phyloP scores from a whole-genome alignment of 139 green algal species.

The Chlorella sp. region DNA sequence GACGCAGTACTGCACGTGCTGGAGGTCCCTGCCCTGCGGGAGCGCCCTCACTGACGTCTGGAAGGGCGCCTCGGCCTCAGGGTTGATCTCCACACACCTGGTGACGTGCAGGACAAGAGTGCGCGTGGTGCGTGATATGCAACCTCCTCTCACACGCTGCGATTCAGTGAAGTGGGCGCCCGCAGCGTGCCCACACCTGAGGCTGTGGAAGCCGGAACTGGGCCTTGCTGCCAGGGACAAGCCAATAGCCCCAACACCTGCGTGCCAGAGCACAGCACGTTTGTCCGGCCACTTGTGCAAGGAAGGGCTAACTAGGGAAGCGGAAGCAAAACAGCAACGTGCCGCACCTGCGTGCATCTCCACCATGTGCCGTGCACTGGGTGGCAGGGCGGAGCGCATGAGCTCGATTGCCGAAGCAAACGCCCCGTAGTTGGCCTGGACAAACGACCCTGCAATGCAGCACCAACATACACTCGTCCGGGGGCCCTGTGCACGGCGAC shows the following conservation, averaged over 20 bases:
- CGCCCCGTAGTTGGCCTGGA: constrained; percentile 60
- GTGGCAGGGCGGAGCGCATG: constrained; percentile 18
- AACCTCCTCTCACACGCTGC: not conserved
- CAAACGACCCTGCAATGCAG: constrained; percentile 29
- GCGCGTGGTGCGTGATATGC: not conserved
- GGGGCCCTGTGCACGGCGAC: constrained; percentile 5
- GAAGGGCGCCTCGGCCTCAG: constrained; percentile 28
- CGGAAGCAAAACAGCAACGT: too few species aligned
- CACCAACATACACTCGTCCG: not conserved
- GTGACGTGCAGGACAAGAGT: not conserved
- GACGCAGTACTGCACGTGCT: constrained; percentile 35
- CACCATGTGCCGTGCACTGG: not conserved
- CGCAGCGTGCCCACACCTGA: not conserved
- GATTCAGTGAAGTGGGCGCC: too few species aligned
- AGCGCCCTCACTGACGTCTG: constrained; percentile 16
- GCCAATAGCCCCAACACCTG: constrained; percentile 73
- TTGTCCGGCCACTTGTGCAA: too few species aligned
- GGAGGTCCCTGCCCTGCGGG: not conserved
- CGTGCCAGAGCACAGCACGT: constrained; percentile 9
- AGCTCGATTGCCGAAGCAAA: constrained; percentile 41
- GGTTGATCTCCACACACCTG: constrained; percentile 66
- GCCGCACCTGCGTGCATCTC: constrained; percentile 20
- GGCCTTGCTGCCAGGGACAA: constrained; percentile 45
- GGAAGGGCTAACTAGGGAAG: too few species aligned
- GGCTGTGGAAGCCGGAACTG: not conserved